Evolutionary conservation across 768 basidiomycete genomes (phyloP), one percentile per base, ranked within the genome.

Genomic region (Boletus fagicola): DNA sequence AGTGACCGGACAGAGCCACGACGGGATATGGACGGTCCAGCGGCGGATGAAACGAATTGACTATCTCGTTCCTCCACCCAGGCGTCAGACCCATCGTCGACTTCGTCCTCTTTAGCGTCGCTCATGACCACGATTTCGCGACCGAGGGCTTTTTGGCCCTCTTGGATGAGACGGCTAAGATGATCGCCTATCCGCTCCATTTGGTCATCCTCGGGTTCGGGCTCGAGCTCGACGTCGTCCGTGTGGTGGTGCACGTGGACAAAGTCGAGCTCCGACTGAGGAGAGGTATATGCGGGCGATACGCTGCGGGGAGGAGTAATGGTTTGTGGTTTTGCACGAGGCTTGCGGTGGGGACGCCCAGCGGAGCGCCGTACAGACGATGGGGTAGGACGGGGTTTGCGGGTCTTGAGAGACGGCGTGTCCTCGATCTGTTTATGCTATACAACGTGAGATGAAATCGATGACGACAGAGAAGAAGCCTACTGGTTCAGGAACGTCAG

Each of bases 121-220:
- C 84, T 85, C 81, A 85, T 83, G 5, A 91, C 83, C 10, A 93
- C 90, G 16, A 94, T 78, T 67, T 93, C 90, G n/a, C 80, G 76
- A 15, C 81, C 83, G 8, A 94, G 78, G 0, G 92, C 92, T 46
- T 81, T 83, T 67, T 88, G 85, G 16, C 92, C 92, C 64, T 93
- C 84, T 65, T 85, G 83, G 61, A 94, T 93, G 50, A 93, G 81
- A 58, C 73, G 74, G 28, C 82, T 71, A 31, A 94, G 80, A 61
- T 82, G 83, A 60, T 82, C 84, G 20, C 88, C 87, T 57, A 92
- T 87, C 88, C 88, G 90, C 62, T 90, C 88, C 87, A 92, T 92
- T 80, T 91, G 65, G 46, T 63, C 65, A 2, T 6, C 78, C n/a
- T 80, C 76, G 31, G 73, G 73, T 28, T 66, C 75, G 6, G 72